These are phyloP conservation scores for Plasmodium billcollinsi DNA, from an alignment of 169 alveolate species.

Conservation along the genomic window DNA sequence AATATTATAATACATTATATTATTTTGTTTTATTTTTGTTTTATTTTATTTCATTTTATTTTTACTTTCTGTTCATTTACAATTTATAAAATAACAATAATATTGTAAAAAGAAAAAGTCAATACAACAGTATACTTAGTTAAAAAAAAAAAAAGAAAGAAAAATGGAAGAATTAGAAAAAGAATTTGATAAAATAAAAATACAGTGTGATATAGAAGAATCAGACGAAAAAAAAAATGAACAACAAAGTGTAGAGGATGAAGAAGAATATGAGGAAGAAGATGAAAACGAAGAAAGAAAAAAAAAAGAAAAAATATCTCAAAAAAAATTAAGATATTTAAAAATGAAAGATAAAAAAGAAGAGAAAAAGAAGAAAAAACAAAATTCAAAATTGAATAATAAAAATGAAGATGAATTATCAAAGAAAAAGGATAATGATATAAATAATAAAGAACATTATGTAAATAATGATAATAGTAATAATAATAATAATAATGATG, in stretches of 20 bases:
- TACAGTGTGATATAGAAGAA: constrained; percentile 22
- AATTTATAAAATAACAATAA: not conserved
- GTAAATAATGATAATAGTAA: constrained; percentile 17
- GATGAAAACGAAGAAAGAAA: constrained; percentile 15
- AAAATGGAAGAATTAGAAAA: constrained; percentile 24
- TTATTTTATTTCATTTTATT: too few species aligned
- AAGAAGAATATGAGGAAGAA: constrained; percentile 39
- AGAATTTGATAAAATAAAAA: constrained; percentile 25
- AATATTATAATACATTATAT: too few species aligned
- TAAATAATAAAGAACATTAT: constrained; percentile 5
- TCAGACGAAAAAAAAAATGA: constrained; percentile 15
- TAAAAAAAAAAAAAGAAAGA: not conserved
- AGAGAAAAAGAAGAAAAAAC: constrained; percentile 56
- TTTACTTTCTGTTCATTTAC: too few species aligned
- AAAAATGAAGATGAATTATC: constrained; percentile 2
- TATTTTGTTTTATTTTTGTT: too few species aligned
- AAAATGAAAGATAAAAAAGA: constrained; percentile 72
- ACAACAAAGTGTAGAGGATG: constrained; percentile 23
- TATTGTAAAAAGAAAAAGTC: constrained; percentile 1
- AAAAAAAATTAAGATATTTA: constrained; percentile 34
- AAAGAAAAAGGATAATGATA: constrained; percentile 14
- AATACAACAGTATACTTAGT: too few species aligned
- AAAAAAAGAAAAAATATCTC: constrained; percentile 49
- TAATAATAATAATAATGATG: not conserved
- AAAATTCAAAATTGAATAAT: constrained; percentile 23